phyloP scores from a whole-genome alignment of 208 protist species.

The Wallacemonas sp. region DNA sequence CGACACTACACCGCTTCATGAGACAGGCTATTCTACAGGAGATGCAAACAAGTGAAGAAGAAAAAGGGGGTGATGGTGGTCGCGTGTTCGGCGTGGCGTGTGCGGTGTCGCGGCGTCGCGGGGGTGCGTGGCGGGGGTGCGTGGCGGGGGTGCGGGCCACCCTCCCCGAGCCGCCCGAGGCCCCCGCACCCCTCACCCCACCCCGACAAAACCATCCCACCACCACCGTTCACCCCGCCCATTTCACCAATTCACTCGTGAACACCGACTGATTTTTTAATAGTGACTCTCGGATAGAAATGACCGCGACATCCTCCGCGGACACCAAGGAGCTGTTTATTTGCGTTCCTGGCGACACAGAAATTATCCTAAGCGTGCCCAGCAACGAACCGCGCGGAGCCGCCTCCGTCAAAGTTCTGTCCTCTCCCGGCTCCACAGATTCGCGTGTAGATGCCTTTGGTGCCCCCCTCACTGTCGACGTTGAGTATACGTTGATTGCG shows the following conservation, averaged over 20 bases:
- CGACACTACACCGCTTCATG: background rate
- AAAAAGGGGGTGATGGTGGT: too few species aligned
- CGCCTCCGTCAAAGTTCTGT: slow-evolving; percentile 45
- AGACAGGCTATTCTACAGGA: background rate
- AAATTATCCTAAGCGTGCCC: slow-evolving; percentile 61
- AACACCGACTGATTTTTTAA: too few species aligned
- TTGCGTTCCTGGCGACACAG: slow-evolving; percentile 37
- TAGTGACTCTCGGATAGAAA: too few species aligned
- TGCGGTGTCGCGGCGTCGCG: too few species aligned
- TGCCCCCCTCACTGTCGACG: slow-evolving; percentile 54
- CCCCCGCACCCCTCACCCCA: background rate
- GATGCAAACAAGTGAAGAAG: background rate
- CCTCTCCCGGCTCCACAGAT: slow-evolving; percentile 31
- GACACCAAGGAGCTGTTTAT: background rate
- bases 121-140: too few species aligned
- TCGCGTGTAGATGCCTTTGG: slow-evolving; percentile 74
- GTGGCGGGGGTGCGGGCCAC: too few species aligned
- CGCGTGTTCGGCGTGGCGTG: too few species aligned
- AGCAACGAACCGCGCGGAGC: slow-evolving; percentile 41
- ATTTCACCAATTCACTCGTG: too few species aligned
- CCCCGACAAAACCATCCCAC: too few species aligned
- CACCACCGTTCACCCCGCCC: too few species aligned
- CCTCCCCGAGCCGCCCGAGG: background rate
- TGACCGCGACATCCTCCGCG: background rate
- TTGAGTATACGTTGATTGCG: slow-evolving; percentile 69